Base-by-base conservation (phyloP, 352 stramenopile genomes). In the Phytopythium ostracodes region DNA sequence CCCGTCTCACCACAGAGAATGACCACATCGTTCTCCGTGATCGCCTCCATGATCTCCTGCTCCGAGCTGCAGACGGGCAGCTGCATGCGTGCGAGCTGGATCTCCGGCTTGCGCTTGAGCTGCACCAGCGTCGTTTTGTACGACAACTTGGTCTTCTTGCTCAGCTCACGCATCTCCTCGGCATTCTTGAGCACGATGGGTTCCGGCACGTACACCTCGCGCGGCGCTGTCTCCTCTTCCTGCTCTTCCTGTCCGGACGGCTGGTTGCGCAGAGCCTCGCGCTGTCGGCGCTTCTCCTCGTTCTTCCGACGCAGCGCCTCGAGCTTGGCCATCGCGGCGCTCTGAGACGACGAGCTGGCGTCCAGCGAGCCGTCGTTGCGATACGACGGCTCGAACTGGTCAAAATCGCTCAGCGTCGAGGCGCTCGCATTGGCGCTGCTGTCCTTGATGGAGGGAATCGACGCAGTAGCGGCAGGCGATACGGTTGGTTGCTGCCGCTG, bases 31-130 rank as follows among this genome's bases (percentile, higher is more conserved):
- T 99, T 92, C 1, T 93, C 73, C 15, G 77, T 77, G 58, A 99
- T 96, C 0, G 96, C 84, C 68, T 99, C 97, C 78, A 99, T 98
- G 63, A 99, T 99, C 79, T 99, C 97, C 76, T 98, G 98, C 73
- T 99, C 98, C 65, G 98, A 99, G 29, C 81, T 91, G 66, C 95
- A 99, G 38, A 99, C 96, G 4, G 98, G 98, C 35, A 99, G 82
- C 73, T 98, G 83, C 79, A 96, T 98, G 55, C 98, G 91, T 38
- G 77, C 77, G 60, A 96, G 68, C 65, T 97, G 75, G 35, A 99
- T 94, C 42, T 88, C 80, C 0, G 81, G 70, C 18, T 92, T 89
- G 33, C 97, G 87, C 33, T 87, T 79, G 33, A 92, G 72, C 59
- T 76, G 70, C 50, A 92, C 83, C 24, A 92, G 77, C 33, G 73